These are phyloP conservation scores for Emergomyces pasteurianus DNA, from an alignment of 2,329 filamentous ascomycete species.

Conservation along the genomic window DNA sequence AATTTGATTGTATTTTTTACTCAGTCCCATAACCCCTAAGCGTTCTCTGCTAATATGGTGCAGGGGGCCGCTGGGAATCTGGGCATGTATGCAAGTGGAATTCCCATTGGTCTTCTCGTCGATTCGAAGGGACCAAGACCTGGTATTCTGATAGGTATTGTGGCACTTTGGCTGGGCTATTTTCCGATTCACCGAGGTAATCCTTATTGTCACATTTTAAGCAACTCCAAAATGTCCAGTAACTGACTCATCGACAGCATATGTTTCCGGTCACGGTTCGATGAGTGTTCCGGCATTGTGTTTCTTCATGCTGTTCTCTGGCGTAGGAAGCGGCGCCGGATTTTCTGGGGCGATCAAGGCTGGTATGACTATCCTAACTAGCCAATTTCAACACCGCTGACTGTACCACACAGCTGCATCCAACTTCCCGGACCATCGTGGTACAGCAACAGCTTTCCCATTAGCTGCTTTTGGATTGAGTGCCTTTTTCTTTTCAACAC, in stretches of 20 bases:
- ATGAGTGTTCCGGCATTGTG: constrained; percentile 51
- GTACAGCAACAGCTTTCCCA: constrained; percentile 88
- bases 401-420: constrained; percentile 50
- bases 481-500: constrained; percentile 85
- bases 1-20: constrained; percentile 64
- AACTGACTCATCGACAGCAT: constrained; percentile 41
- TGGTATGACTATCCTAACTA: constrained; percentile 26
- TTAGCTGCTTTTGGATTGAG: constrained; percentile 87
- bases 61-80: constrained; percentile 48
- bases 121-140: constrained; percentile 71
- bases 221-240: neutral
- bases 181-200: constrained; percentile 60
- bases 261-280: constrained; percentile 52
- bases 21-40: neutral
- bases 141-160: constrained; percentile 61
- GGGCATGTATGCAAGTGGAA: constrained; percentile 86
- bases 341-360: constrained; percentile 80
- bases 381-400: neutral
- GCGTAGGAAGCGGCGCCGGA: constrained; percentile 80
- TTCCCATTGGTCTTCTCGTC: constrained; percentile 79
- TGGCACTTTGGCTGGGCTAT: constrained; percentile 68
- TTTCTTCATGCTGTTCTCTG: constrained; percentile 74
- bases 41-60: constrained; percentile 18
- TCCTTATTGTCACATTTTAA: constrained; percentile 3
- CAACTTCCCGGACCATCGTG: constrained; percentile 83